A percentile compares a stretch with the other conserved stretches of the same genome.
Evolutionary conservation across 345 rosid species (phyloP).

Genomic region (Eucalyptus regnans): DNA sequence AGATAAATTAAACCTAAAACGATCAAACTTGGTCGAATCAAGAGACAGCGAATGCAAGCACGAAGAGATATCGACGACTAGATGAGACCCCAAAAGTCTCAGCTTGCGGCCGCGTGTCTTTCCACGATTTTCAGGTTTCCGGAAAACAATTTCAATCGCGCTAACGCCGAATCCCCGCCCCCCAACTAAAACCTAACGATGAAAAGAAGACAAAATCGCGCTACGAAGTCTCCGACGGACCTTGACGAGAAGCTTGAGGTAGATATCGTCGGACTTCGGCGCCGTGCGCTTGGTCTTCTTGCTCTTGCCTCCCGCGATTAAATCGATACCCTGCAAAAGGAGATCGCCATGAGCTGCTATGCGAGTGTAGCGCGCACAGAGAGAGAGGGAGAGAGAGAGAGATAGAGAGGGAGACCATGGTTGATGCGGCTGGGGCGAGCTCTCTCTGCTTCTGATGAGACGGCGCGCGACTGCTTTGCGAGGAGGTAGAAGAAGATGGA

Average conservation of each 20-base stretch:
- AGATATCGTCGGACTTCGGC: slow-evolving; percentile 87
- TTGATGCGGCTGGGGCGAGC: neutral
- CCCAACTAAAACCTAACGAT: neutral
- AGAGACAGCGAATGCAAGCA: neutral
- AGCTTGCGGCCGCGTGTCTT: neutral
- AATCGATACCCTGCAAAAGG: slow-evolving; percentile 67
- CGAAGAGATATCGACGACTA: neutral
- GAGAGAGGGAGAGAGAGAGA: neutral
- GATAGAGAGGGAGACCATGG: slow-evolving; percentile 29
- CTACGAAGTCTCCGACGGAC: slow-evolving; percentile 2
- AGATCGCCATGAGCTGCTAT: neutral
- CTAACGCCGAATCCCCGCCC: neutral
- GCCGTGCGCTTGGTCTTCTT: slow-evolving; percentile 84
- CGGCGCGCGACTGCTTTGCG: neutral
- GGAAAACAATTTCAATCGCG: neutral
- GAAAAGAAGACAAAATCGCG: neutral
- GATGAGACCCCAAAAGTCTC: neutral
- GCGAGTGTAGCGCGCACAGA: neutral
- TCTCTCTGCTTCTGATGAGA: neutral
- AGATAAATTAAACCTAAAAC: neutral
- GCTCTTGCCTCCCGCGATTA: slow-evolving; percentile 93
- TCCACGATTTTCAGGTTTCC: neutral
- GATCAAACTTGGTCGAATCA: neutral
- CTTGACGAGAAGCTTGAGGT: slow-evolving; percentile 93
- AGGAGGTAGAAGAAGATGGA: neutral